These are phyloP conservation scores for Skeletonema costatum DNA, from an alignment of 108 stramenopile genomes.

Conservation along the genomic window DNA sequence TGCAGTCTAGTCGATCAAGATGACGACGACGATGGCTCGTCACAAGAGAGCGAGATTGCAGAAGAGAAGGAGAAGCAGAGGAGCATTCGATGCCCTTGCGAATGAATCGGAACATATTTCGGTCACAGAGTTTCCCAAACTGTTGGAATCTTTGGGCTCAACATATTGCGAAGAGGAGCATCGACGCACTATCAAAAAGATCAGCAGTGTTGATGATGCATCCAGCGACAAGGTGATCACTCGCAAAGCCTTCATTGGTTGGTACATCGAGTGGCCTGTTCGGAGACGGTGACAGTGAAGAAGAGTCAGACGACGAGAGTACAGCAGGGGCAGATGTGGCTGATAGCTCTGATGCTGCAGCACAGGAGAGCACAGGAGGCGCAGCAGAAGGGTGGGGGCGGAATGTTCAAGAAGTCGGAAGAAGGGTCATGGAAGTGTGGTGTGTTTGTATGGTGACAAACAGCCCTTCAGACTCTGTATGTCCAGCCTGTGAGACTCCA, in stretches of 20 bases:
- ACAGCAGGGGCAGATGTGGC: constrained; percentile 6
- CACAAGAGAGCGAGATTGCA: constrained; percentile 58
- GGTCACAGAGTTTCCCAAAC: constrained; percentile 59
- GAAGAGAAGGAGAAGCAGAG: constrained; percentile 71
- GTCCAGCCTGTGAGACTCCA: constrained; percentile 79
- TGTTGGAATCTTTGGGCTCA: constrained; percentile 84
- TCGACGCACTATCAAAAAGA: constrained; percentile 57
- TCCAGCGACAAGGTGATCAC: constrained; percentile 34
- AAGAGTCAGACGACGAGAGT: constrained; percentile 30
- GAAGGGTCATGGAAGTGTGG: constrained; percentile 88
- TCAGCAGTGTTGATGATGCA: constrained; percentile 30
- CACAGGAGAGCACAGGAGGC: not conserved
- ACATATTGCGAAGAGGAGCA: constrained; percentile 91
- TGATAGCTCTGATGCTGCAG: not conserved
- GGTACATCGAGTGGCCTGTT: constrained; percentile 89
- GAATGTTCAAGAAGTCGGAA: constrained; percentile 53
- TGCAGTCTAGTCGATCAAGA: constrained; percentile 44
- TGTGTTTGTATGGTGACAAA: constrained; percentile 77
- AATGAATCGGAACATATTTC: constrained; percentile 34
- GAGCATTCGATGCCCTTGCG: constrained; percentile 43
- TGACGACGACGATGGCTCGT: constrained; percentile 44
- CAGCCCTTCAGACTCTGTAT: constrained; percentile 46
- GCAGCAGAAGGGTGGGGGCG: constrained; percentile 53
- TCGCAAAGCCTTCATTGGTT: constrained; percentile 65
- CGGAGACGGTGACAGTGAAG: constrained; percentile 73